phyloP scores from a whole-genome alignment of 2,329 filamentous ascomycete species.

The Cladosporium sp. region DNA sequence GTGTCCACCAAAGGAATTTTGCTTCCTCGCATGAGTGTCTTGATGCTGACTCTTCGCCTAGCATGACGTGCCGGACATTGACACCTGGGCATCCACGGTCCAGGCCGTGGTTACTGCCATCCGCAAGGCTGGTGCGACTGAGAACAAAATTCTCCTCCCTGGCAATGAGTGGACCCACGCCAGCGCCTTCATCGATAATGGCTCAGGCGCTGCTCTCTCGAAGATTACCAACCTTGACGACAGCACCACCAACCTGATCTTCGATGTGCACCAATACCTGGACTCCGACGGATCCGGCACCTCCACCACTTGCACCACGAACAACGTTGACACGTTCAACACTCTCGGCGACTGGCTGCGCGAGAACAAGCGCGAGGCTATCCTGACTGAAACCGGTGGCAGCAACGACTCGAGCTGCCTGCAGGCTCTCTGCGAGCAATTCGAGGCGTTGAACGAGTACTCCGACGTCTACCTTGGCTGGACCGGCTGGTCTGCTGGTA shows the following conservation, averaged over 20 bases:
- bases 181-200: constrained; percentile 23
- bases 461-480: constrained; percentile 32
- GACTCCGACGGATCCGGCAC: constrained; percentile 39
- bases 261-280: constrained; percentile 41
- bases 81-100: constrained; percentile 55
- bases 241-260: constrained; percentile 31
- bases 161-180: constrained; percentile 47
- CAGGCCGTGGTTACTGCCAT: constrained; percentile 64
- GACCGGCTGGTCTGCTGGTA: constrained; percentile 32
- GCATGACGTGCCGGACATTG: constrained; percentile 42
- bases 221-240: constrained; percentile 25
- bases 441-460: constrained; percentile 27
- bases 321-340: constrained; percentile 32
- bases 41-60: constrained; percentile 25
- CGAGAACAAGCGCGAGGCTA: constrained; percentile 34
- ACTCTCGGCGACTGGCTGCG: constrained; percentile 35
- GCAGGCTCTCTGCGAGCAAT: constrained; percentile 32
- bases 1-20: constrained; percentile 40
- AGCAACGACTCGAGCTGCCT: constrained; percentile 32
- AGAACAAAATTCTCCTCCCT: constrained; percentile 62
- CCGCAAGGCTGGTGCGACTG: constrained; percentile 56
- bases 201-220: constrained; percentile 25
- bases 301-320: constrained; percentile 30
- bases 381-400: constrained; percentile 41
- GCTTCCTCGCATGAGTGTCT: neutral